Conservation (phyloP, 202 grass and related monocot species). For the Digitaria exilis region DNA sequence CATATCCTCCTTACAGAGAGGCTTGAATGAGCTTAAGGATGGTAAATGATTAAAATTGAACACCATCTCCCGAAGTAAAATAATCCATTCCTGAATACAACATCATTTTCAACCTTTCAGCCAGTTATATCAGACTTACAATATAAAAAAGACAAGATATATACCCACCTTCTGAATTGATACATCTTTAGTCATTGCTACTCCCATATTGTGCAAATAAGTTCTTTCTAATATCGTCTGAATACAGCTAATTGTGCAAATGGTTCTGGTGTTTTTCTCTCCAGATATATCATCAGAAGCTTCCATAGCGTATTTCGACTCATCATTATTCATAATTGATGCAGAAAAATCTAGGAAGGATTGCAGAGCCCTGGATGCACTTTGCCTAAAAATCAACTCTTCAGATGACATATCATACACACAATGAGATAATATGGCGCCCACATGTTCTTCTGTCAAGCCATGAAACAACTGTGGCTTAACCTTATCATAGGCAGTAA, state of each 20-base stretch:
- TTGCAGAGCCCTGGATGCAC: constrained; percentile 81
- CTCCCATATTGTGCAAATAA: constrained; percentile 80
- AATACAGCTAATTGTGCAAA: constrained; percentile 64
- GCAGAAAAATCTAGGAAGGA: constrained; percentile 71
- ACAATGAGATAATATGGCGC: constrained; percentile 82
- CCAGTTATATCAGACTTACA: constrained; percentile 9
- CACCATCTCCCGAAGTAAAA: constrained; percentile 81
- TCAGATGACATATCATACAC: constrained; percentile 91
- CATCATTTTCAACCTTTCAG: constrained; percentile 29
- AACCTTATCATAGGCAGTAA: constrained; percentile 64
- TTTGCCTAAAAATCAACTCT: constrained; percentile 91
- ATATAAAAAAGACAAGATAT: constrained; percentile 12
- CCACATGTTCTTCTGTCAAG: constrained; percentile 72
- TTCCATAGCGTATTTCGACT: constrained; percentile 27
- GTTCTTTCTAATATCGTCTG: constrained; percentile 72
- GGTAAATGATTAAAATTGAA: constrained; percentile 65
- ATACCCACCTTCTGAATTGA: constrained; percentile 82
- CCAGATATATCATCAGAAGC: constrained; percentile 10
- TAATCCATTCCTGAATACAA: constrained; percentile 81
- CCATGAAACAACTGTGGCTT: constrained; percentile 55
- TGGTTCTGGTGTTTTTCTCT: constrained; percentile 34
- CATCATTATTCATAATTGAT: constrained; percentile 66
- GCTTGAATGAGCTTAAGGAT: constrained; percentile 69
- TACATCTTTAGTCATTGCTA: constrained; percentile 79
- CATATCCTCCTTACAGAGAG: constrained; percentile 78